Base-by-base conservation (phyloP, 2,329 filamentous ascomycete species). In the Cladophialophora carrionii region DNA sequence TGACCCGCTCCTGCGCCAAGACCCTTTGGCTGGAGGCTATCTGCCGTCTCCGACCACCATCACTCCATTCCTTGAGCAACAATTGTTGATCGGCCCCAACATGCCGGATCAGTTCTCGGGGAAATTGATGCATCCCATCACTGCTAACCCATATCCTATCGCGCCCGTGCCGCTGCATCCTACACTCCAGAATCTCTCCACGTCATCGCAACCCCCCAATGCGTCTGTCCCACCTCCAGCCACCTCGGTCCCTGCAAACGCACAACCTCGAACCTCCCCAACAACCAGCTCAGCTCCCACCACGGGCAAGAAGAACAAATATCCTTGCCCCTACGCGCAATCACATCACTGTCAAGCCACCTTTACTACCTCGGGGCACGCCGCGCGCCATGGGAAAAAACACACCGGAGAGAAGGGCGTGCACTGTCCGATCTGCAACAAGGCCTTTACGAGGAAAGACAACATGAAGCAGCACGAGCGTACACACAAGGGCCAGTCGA, bases 401-500 rank as follows among this genome's bases (percentile, higher is more conserved):
- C 86, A 88, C 76, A 88, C 87, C 0, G 87, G 87, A 62, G 87
- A 88, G 76, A 88, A 88, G 75, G 86, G 87, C 65, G 85, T 87
- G n/a, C 83, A 85, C 71, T 88, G 86, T 72, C 86, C 86, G 0
- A 84, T 88, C 67, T 88, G 86, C 79, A 85, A 86, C 78, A 88
- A 88, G 75, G 86, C 85, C 12, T 88, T 88, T 73, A 88, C 86
- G 12, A 84, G 86, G 68, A 88, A 88, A 72, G 86, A 88, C 77
- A 88, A 88, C 75, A 88, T 88, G 86, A 87, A 88, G 75, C 86
- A 88, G 74, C 86, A 88, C 71, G 85, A 86, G 51, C 80, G 86
- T 41, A 88, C 86, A 0, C 86, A 88, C 73, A 81, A 83, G 56
- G 64, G 63, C 22, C 62, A 57, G 6, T 61, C 49, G 17, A 37